These are phyloP conservation scores for Kwoniella mangroviensis DNA, from an alignment of 768 basidiomycete species.

Conservation along the genomic window DNA sequence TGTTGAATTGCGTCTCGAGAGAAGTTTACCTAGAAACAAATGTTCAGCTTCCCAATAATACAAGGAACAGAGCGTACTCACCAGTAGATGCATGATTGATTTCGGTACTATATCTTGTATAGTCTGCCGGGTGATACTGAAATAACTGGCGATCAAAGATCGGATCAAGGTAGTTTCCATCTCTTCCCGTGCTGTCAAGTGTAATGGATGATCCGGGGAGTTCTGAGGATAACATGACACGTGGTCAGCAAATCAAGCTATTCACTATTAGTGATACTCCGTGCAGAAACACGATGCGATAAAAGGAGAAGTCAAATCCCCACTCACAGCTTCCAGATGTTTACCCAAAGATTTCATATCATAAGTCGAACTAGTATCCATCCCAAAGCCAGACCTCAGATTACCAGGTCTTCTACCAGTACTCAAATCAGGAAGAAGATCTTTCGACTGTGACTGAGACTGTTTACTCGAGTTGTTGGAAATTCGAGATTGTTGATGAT, in stretches of 20 bases:
- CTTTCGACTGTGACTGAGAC: conserved; percentile 23
- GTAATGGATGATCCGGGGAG: conserved; percentile 64
- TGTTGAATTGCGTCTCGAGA: conserved; percentile 98
- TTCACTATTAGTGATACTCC: no score
- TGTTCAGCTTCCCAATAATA: not conserved
- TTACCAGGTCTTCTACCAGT: conserved; percentile 40
- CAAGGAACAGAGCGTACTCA: conserved; percentile 23
- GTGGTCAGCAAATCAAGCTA: conserved; percentile 10
- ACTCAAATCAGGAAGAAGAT: conserved; percentile 55
- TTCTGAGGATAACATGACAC: conserved; percentile 57
- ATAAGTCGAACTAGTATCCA: conserved; percentile 81
- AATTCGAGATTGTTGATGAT: conserved; percentile 50
- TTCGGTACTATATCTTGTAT: conserved; percentile 97
- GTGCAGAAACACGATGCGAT: not conserved
- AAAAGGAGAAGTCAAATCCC: not conserved
- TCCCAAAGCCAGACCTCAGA: conserved; percentile 60
- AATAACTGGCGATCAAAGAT: conserved; percentile 92
- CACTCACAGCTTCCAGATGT: conserved; percentile 93
- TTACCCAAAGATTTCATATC: conserved; percentile 99
- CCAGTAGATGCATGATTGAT: conserved; percentile 83
- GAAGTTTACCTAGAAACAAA: conserved; percentile 77
- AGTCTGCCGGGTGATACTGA: conserved; percentile 91
- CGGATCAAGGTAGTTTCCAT: conserved; percentile 96
- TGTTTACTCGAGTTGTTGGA: conserved; percentile 34
- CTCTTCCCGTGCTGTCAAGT: conserved; percentile 81